Evolutionary conservation across 805 yeast species (phyloP).

Genomic region (Wickerhamomyces tratensis): DNA sequence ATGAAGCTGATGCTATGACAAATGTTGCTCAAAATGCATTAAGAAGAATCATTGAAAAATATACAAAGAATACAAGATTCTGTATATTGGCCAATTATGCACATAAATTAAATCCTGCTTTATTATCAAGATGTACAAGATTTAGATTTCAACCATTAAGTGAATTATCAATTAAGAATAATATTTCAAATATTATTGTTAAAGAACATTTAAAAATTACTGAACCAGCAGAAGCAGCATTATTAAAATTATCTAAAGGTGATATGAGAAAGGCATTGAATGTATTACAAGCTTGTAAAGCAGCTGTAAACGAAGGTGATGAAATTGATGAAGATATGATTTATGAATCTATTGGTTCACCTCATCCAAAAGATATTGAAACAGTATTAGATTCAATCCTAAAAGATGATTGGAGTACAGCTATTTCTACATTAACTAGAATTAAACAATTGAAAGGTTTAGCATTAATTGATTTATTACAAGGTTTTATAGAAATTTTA

Average conservation of each 20-base stretch:
- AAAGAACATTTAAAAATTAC: conserved; percentile 54
- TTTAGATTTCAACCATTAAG: conserved; percentile 85
- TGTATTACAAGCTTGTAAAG: conserved; percentile 88
- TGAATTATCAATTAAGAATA: conserved; percentile 53
- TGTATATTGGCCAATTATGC: conserved; percentile 94
- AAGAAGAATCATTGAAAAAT: conserved; percentile 76
- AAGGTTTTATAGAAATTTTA: conserved; percentile 65
- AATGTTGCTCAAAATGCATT: conserved; percentile 78
- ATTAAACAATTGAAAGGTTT: conserved; percentile 70
- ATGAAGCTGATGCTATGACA: conserved; percentile 95
- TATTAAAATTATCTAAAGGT: conserved; percentile 73
- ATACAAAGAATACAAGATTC: conserved; percentile 90
- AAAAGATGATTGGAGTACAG: conserved; percentile 81
- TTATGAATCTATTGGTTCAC: conserved; percentile 93
- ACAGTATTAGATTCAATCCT: conserved; percentile 66
- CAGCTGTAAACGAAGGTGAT: conserved; percentile 49
- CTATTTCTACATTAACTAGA: conserved; percentile 54
- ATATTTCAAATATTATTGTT: conserved; percentile 60
- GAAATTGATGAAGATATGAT: conserved; percentile 67
- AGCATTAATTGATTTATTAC: conserved; percentile 78
- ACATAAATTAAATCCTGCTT: conserved; percentile 91
- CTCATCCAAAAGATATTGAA: conserved; percentile 80
- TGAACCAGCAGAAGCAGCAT: conserved; percentile 51
- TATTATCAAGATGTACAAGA: conserved; percentile 88
- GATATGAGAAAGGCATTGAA: conserved; percentile 95